These are phyloP conservation scores for Scedosporium aurantiacum DNA, from an alignment of 2,329 filamentous ascomycete genomes.

Conservation along the genomic window DNA sequence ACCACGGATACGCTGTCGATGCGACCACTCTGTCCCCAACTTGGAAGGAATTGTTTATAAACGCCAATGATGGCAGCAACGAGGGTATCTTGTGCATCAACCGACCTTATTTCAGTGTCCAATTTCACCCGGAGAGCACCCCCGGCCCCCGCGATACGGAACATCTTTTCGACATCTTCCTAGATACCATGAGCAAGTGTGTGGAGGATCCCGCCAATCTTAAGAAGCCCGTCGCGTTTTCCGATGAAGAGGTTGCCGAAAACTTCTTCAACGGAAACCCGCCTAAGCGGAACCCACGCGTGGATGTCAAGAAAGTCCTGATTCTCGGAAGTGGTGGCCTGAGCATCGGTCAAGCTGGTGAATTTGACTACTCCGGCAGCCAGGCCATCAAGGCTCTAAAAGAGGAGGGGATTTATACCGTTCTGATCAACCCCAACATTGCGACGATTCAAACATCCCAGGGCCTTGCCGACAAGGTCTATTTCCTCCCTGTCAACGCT, in stretches of 20 bases:
- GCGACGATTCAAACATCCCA: conserved; percentile 98
- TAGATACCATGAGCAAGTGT: conserved; percentile 67
- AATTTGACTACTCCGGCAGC: conserved; percentile 97
- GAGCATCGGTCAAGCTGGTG: conserved; percentile 93
- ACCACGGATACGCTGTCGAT: conserved; percentile 94
- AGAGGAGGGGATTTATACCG: conserved; percentile 94
- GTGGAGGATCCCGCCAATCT: conserved; percentile 57
- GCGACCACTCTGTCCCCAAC: conserved; percentile 59
- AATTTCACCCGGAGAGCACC: conserved; percentile 96
- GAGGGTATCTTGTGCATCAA: conserved; percentile 85
- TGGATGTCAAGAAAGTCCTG: conserved; percentile 86
- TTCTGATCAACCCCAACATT: conserved; percentile 98
- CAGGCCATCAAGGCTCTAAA: conserved; percentile 98
- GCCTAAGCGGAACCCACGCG: conserved; percentile 60
- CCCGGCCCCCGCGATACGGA: conserved; percentile 93
- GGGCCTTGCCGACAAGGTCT: conserved; percentile 95
- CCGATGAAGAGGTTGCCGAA: conserved; percentile 70
- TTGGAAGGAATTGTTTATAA: conserved; percentile 94
- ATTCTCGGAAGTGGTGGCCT: conserved; percentile 90
- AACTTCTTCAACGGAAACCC: conserved; percentile 32
- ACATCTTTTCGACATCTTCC: conserved; percentile 94
- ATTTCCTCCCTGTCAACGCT: conserved; percentile 92
- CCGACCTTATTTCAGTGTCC: conserved; percentile 95
- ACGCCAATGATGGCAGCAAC: conserved; percentile 96
- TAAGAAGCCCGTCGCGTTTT: conserved; percentile 68